Evolutionary conservation across 176 grass and related monocot genomes (phyloP), one percentile per base, ranked within the genome.

Genomic region (Alloteropsis semialata): DNA sequence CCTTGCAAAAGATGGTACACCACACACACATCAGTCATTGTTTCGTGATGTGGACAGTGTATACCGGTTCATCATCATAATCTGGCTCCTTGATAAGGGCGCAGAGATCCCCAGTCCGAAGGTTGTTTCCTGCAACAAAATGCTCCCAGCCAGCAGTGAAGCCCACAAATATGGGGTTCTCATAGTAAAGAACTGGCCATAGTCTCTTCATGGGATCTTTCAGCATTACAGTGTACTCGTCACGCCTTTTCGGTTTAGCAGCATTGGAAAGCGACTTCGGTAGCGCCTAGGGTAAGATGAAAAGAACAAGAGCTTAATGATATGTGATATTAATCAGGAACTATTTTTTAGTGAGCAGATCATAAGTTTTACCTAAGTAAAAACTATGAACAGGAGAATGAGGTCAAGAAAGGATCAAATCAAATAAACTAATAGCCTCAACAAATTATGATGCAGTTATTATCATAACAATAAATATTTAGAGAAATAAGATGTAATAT

Each of bases 171-270:
- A 42, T 0, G 0, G 53, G 15, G 13, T 45, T 79, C 27, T 93
- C 85, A 14, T 82, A 67, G 81, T 93, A 90, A 2, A 88, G 34
- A 10, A 93, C 51, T 0, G 91, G 91, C 91, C 91, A 93, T 49
- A 81, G 8, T 50, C 91, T 79, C 60, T 79, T 82, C 59, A 68
- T 65, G 4, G 88, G 85, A 79, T 93, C 91, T 44, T 70, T 87
- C 25, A 93, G 82, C 69, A 93, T 45, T 79, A 90, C 15, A 6
- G 80, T 18, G 28, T 19, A 71, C 38, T 15, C 64, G 5, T 44
- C 75, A 15, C 36, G 41, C 79, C 65, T 82, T 79, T 65, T 88
- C 21, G 6, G 60, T 12, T 43, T 53, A 59, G 25, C 24, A 44
- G 27, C 42, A n/a, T 5, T 11, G 13, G 45, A 50, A 32, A 81